Conservation (phyloP, 2,329 filamentous ascomycete genomes). For the Akanthomyces uredinophilus region DNA sequence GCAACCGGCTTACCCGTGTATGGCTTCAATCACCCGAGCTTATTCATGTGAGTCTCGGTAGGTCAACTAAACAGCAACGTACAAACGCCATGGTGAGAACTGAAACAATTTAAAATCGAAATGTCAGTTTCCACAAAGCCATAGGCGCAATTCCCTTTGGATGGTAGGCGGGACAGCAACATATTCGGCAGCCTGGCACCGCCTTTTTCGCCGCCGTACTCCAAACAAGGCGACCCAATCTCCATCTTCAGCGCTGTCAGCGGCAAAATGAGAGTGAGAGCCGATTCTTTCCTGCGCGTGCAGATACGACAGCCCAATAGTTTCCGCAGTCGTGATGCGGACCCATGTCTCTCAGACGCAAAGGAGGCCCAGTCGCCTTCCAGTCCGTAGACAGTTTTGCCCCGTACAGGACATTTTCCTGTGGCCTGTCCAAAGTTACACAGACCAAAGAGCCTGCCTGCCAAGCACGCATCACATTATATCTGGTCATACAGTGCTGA, state of each 20-base stretch:
- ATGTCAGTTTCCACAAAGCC: too few relatives aligned
- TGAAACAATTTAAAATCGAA: too few relatives aligned
- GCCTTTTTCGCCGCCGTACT: background rate
- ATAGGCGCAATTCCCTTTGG: too few relatives aligned
- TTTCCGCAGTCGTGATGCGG: background rate
- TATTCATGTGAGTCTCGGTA: too few relatives aligned
- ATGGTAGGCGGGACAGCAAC: too few relatives aligned
- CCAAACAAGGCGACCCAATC: background rate
- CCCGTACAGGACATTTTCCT: slow-evolving; percentile 21
- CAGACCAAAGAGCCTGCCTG: too few relatives aligned
- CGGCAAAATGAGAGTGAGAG: background rate
- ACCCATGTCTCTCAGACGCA: background rate
- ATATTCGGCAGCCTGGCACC: too few relatives aligned
- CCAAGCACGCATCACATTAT: too few relatives aligned
- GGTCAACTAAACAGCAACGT: too few relatives aligned
- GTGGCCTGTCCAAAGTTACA: background rate
- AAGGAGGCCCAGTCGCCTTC: slow-evolving; percentile 25
- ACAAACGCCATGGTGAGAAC: too few relatives aligned
- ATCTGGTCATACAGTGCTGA: background rate
- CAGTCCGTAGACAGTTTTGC: slow-evolving; percentile 29
- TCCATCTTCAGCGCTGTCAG: background rate
- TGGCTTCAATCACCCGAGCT: too few relatives aligned
- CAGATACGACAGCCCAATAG: background rate
- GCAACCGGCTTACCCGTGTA: too few relatives aligned
- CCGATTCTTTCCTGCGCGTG: background rate